Conservation (phyloP, 2,329 filamentous ascomycete genomes). For the Pseudogymnoascus sp. region DNA sequence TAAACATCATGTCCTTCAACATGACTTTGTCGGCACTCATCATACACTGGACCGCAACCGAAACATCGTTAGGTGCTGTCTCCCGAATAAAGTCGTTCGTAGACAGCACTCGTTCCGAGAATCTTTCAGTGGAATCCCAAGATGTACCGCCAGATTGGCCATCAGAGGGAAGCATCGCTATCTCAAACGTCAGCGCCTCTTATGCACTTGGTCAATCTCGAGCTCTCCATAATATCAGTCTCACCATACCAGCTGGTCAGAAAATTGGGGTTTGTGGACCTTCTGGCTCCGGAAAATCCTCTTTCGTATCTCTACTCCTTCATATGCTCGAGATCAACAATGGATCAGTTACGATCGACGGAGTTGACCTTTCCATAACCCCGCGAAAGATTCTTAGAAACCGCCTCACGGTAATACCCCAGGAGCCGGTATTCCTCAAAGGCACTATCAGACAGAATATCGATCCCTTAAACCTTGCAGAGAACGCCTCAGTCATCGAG, state of each 20-base stretch:
- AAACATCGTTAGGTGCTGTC: conserved; percentile 24
- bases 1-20: conserved; percentile 26
- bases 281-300: conserved; percentile 47
- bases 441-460: conserved; percentile 42
- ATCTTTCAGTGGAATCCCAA: not conserved
- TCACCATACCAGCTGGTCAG: conserved; percentile 56
- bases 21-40: conserved; percentile 19
- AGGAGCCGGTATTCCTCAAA: conserved; percentile 41
- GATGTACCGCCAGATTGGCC: conserved; percentile 24
- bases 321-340: conserved; percentile 39
- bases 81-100: conserved; percentile 9
- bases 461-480: conserved; percentile 32
- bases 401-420: conserved; percentile 39
- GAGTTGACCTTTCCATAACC: conserved; percentile 34
- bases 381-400: conserved; percentile 37
- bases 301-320: conserved; percentile 40
- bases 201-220: conserved; percentile 56
- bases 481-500: conserved; percentile 32
- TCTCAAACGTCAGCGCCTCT: no score
- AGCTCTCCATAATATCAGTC: conserved; percentile 59
- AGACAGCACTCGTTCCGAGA: conserved; percentile 23
- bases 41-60: conserved; percentile 23
- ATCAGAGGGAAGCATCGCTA: no score
- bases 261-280: conserved; percentile 46
- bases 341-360: conserved; percentile 39